A percentile compares a stretch with the other conserved stretches of the same genome.
These are phyloP conservation scores for Rhododendron griersonianum DNA, from an alignment of 148 eudicot genomes.

Conservation along the genomic window DNA sequence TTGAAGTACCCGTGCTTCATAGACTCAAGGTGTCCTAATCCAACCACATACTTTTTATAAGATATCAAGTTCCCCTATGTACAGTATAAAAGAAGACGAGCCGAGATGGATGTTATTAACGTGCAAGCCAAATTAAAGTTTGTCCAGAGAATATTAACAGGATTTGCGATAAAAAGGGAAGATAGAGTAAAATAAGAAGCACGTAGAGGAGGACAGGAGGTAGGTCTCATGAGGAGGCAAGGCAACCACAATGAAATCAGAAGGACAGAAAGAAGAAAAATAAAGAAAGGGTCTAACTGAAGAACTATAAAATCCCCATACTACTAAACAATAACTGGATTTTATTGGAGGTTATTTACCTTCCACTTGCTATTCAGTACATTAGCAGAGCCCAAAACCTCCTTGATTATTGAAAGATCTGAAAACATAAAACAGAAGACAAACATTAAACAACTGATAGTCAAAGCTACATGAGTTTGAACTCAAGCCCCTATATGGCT, in stretches of 20 bases:
- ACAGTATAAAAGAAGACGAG: not conserved
- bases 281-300: not conserved
- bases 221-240: not conserved
- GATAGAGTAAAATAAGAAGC: not conserved
- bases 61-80: not conserved
- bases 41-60: not conserved
- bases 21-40: not conserved
- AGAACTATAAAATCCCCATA: not conserved
- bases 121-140: not conserved
- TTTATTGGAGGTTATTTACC: constrained; percentile 34
- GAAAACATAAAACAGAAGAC: constrained; percentile 25
- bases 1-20: too few relatives aligned
- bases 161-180: not conserved
- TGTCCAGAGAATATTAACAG: not conserved
- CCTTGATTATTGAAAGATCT: constrained; percentile 86
- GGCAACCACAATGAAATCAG: not conserved
- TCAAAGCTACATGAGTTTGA: not conserved
- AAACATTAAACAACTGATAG: not conserved
- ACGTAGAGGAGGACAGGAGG: not conserved
- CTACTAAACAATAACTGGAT: not conserved
- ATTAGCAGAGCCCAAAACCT: constrained; percentile 53
- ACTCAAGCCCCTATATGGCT: not conserved
- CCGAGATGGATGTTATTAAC: not conserved
- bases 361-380: constrained; percentile 84
- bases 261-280: not conserved